Conservation (phyloP, 2,329 filamentous ascomycete genomes). For the Aspergillus costaricaensis region DNA sequence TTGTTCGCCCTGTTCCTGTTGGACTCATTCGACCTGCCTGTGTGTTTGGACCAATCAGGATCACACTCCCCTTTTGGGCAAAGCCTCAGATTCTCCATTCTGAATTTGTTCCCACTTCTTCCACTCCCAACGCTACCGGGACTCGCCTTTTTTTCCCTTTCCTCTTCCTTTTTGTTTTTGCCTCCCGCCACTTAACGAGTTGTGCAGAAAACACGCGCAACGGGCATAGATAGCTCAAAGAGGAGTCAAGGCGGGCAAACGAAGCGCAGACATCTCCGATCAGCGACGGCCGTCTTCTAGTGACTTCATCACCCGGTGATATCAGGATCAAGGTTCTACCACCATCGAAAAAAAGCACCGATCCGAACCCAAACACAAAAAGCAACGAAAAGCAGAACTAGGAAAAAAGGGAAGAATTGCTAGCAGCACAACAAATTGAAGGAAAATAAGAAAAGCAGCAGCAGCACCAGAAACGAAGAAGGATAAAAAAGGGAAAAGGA, state of each 20-base stretch:
- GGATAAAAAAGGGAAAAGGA: constrained; percentile 1
- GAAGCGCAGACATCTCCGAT: constrained; percentile 1
- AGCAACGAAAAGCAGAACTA: not conserved
- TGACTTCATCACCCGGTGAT: constrained; percentile 1
- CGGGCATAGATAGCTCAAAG: not conserved
- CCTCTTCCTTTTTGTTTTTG: not conserved
- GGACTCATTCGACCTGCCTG: constrained; percentile 2
- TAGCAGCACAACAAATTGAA: not conserved
- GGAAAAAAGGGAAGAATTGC: not conserved
- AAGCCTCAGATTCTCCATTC: constrained; percentile 18
- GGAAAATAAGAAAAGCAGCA: not conserved
- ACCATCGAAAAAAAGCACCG: constrained; percentile 1
- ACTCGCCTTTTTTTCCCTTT: not conserved
- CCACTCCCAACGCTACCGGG: constrained; percentile 11
- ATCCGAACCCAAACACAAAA: not conserved
- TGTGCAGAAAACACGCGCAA: not conserved
- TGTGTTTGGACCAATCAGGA: constrained; percentile 13
- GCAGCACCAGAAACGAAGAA: not conserved
- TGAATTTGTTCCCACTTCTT: constrained; percentile 15
- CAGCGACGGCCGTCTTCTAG: not conserved
- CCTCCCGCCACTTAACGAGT: constrained; percentile 17
- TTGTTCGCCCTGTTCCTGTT: not conserved
- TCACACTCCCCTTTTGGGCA: constrained; percentile 16
- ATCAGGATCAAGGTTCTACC: not conserved
- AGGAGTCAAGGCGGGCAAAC: constrained; percentile 3